Conservation (phyloP, 352 stramenopile species). For the Plasmopara halstedii region DNA sequence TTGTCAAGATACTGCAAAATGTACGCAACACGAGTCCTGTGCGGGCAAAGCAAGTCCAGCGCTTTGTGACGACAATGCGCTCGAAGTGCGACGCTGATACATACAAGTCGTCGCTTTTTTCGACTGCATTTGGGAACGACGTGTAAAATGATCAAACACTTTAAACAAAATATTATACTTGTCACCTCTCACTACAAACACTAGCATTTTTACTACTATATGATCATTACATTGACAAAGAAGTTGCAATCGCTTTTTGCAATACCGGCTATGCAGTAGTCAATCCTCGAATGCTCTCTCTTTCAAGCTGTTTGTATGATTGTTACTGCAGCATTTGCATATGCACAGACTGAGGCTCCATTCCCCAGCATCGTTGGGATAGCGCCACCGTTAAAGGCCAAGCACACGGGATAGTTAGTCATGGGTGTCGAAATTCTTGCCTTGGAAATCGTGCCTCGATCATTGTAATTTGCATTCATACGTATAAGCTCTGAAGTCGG, state of each 20-base stretch:
- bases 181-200: background rate
- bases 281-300: constrained; percentile 2
- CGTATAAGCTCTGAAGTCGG: constrained; percentile 47
- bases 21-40: constrained; percentile 12
- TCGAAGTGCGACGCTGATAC: constrained; percentile 23
- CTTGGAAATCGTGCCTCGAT: constrained; percentile 41
- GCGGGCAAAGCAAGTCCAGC: constrained; percentile 19
- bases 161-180: background rate
- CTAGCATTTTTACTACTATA: background rate
- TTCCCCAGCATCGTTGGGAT: constrained; percentile 20
- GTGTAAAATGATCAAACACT: constrained; percentile 11
- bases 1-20: constrained; percentile 50
- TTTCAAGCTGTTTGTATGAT: constrained; percentile 8
- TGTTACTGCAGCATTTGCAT: constrained; percentile 19
- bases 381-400: constrained; percentile 24
- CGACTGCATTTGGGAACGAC: constrained; percentile 33
- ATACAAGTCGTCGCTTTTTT: constrained; percentile 53
- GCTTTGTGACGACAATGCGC: constrained; percentile 30
- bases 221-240: no score
- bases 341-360: constrained; percentile 24
- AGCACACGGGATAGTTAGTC: constrained; percentile 21
- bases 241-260: constrained; percentile 15
- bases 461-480: constrained; percentile 69
- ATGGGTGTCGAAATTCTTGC: constrained; percentile 26
- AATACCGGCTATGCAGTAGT: background rate